phyloP scores from a whole-genome alignment of 108 stramenopile species.

The Fistulifera solaris region DNA sequence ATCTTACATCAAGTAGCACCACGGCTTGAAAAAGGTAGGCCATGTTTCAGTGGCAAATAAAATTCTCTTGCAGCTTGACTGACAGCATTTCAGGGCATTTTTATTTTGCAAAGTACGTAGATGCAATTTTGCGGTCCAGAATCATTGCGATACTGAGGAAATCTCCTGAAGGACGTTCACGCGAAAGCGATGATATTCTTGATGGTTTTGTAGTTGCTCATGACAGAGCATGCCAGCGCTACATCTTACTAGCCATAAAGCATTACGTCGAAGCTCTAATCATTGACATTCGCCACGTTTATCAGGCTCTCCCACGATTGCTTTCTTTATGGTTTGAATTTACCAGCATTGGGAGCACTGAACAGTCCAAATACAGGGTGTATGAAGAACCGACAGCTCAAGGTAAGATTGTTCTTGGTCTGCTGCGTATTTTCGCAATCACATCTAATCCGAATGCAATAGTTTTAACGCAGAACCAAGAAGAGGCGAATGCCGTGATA shows the following conservation, averaged over 20 bases:
- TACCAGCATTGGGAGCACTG: constrained; percentile 11
- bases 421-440: not conserved
- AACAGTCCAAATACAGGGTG: no score
- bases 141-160: constrained; percentile 25
- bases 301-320: constrained; percentile 79
- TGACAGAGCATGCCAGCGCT: constrained; percentile 57
- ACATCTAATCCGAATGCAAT: not conserved
- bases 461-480: constrained; percentile 29
- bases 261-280: constrained; percentile 62
- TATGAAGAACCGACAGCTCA: not conserved
- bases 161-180: constrained; percentile 13
- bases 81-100: constrained; percentile 42
- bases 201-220: constrained; percentile 24
- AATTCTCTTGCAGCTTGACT: not conserved
- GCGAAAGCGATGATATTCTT: constrained; percentile 32
- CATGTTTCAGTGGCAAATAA: not conserved
- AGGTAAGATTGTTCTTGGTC: not conserved
- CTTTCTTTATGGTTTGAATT: constrained; percentile 86
- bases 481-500: constrained; percentile 46
- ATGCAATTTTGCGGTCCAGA: constrained; percentile 47
- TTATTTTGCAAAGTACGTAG: constrained; percentile 67
- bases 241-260: constrained; percentile 52
- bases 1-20: constrained; percentile 50
- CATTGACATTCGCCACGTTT: constrained; percentile 69
- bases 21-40: constrained; percentile 78